These are phyloP conservation scores for Hemileccinum impolitum DNA, from an alignment of 768 basidiomycete species.

Conservation along the genomic window DNA sequence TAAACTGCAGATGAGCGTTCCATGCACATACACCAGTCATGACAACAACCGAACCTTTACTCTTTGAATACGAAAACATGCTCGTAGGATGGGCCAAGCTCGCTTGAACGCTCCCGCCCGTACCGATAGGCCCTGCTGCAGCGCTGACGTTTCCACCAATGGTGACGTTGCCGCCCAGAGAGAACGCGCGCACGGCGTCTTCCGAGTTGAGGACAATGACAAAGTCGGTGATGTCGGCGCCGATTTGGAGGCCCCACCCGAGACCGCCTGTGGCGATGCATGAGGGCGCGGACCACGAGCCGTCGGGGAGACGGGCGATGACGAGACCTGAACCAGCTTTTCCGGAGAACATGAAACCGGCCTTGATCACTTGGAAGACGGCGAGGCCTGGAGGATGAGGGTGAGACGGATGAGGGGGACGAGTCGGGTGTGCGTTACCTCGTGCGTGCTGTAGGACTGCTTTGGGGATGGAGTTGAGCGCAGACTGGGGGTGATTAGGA, in stretches of 20 bases:
- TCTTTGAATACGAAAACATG: conserved; percentile 97
- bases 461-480: conserved; percentile 92
- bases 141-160: conserved; percentile 89
- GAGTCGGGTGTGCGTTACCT: conserved; percentile 42
- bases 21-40: no score
- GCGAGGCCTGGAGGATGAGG: conserved; percentile 64
- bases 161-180: conserved; percentile 92
- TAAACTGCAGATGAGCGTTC: background rate
- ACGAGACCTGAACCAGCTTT: conserved; percentile 93
- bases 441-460: conserved; percentile 85
- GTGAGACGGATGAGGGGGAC: background rate
- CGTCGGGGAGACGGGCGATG: conserved; percentile 88
- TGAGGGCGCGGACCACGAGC: conserved; percentile 95
- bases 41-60: conserved; percentile 59
- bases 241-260: conserved; percentile 94
- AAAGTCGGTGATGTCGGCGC: conserved; percentile 93
- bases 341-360: conserved; percentile 92
- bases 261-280: conserved; percentile 96
- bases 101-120: conserved; percentile 86
- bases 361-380: conserved; percentile 90
- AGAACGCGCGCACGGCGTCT: conserved; percentile 94
- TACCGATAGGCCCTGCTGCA: conserved; percentile 89
- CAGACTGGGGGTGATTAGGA: conserved; percentile 82
- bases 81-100: conserved; percentile 89
- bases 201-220: conserved; percentile 97